Evolutionary conservation across 352 stramenopile genomes (phyloP).

Genomic region (Nothophytophthora sp.): DNA sequence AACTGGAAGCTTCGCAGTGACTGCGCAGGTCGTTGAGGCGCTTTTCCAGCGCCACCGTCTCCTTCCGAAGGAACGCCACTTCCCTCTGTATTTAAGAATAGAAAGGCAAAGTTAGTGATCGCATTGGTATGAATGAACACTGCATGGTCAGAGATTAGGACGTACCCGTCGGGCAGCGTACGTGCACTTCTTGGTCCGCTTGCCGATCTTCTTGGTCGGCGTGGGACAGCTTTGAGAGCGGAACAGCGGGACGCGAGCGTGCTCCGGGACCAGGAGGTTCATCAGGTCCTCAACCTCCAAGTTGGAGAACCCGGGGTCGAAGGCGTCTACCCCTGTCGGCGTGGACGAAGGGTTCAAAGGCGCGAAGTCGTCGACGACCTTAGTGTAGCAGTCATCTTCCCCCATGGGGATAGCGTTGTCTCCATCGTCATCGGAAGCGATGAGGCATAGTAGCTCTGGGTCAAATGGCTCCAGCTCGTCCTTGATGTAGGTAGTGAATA

Average conservation of each 20-base stretch:
- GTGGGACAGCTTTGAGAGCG: conserved; percentile 19
- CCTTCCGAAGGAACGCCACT: conserved; percentile 38
- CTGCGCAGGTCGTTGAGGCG: conserved; percentile 34
- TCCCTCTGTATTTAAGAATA: conserved; percentile 32
- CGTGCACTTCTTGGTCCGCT: conserved; percentile 59
- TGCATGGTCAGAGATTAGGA: not conserved
- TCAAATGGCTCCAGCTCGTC: conserved; percentile 38
- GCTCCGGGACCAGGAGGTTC: conserved; percentile 29
- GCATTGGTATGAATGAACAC: not conserved
- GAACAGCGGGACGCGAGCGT: conserved; percentile 18
- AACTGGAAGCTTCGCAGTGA: conserved; percentile 4
- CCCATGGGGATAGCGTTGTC: conserved; percentile 9
- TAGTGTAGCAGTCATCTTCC: conserved; percentile 3
- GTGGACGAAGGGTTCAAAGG: conserved; percentile 34
- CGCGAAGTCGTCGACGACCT: conserved; percentile 29
- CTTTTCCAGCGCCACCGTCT: conserved; percentile 36
- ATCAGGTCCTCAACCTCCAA: conserved; percentile 40
- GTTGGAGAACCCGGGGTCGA: conserved; percentile 36
- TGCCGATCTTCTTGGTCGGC: conserved; percentile 29
- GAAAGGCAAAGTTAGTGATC: conserved; percentile 11
- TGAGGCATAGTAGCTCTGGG: conserved; percentile 31
- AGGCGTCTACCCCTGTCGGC: conserved; percentile 33
- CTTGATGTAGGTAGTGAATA: conserved; percentile 19
- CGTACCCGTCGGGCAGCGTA: conserved; percentile 55
- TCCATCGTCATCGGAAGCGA: conserved; percentile 27